Conservation (phyloP, 2,329 filamentous ascomycete genomes). For the Mycosphaerelloides madeirae region DNA sequence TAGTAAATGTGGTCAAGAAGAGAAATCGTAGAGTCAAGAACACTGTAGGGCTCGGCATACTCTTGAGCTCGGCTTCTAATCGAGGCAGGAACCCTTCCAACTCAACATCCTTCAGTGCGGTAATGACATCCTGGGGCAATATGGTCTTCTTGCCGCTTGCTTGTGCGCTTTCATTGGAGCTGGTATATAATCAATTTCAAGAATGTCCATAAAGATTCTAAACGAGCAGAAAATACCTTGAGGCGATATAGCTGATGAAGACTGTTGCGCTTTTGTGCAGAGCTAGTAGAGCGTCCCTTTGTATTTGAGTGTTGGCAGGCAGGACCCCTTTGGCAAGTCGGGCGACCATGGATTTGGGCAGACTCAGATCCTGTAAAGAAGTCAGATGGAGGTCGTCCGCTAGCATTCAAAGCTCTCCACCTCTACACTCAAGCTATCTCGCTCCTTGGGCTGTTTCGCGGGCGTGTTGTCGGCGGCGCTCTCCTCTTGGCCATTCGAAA, state of each 20-base stretch:
- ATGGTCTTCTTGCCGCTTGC: slow-evolving; percentile 72
- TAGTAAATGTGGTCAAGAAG: slow-evolving; percentile 8
- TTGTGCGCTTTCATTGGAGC: slow-evolving; percentile 67
- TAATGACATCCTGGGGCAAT: slow-evolving; percentile 68
- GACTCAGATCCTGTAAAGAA: slow-evolving; percentile 24
- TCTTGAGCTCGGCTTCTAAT: slow-evolving; percentile 71
- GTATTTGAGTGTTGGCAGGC: slow-evolving; percentile 75
- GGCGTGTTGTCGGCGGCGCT: slow-evolving; percentile 26
- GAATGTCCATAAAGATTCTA: no score
- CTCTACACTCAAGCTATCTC: slow-evolving; percentile 43
- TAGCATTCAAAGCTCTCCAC: slow-evolving; percentile 25
- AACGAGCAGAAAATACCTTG: slow-evolving; percentile 54
- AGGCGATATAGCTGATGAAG: slow-evolving; percentile 75
- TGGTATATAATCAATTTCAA: slow-evolving; percentile 31
- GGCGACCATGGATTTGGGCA: slow-evolving; percentile 77
- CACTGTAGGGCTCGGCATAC: slow-evolving; percentile 43
- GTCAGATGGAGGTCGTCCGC: neutral
- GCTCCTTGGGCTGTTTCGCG: slow-evolving; percentile 23
- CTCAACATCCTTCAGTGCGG: slow-evolving; percentile 71
- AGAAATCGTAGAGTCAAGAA: neutral
- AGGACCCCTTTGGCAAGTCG: slow-evolving; percentile 74
- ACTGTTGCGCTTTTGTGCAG: slow-evolving; percentile 78
- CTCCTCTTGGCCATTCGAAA: slow-evolving; percentile 36
- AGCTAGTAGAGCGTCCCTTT: slow-evolving; percentile 74
- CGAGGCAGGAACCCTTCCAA: slow-evolving; percentile 66